Conservation (phyloP, 1,284 basidiomycete species). For the Pseudozyma thailandica region DNA sequence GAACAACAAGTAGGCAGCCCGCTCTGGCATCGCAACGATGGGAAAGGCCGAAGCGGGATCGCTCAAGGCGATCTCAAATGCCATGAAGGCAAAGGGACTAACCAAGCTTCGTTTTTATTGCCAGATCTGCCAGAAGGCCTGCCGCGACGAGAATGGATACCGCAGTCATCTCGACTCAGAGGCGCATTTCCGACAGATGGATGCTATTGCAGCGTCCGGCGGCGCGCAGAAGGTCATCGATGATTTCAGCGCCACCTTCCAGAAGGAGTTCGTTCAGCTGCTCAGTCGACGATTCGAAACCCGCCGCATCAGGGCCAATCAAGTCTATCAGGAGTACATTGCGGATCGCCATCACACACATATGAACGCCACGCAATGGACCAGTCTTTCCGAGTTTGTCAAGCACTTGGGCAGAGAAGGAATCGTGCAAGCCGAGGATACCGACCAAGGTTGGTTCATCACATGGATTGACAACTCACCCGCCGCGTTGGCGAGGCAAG, state of each 20-base stretch:
- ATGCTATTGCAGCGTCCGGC: constrained; percentile 74
- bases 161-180: constrained; percentile 80
- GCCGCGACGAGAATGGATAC: constrained; percentile 66
- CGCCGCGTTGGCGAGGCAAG: constrained; percentile 88
- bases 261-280: constrained; percentile 88
- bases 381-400: constrained; percentile 91
- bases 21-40: constrained; percentile 11
- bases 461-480: constrained; percentile 97
- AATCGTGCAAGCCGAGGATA: constrained; percentile 92
- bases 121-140: constrained; percentile 66
- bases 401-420: constrained; percentile 90
- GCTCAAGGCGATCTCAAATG: constrained; percentile 65
- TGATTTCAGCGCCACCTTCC: constrained; percentile 88
- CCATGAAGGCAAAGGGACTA: constrained; percentile 66
- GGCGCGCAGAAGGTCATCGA: constrained; percentile 86
- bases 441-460: constrained; percentile 96
- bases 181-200: constrained; percentile 92
- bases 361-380: constrained; percentile 99
- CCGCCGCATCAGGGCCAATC: constrained; percentile 75
- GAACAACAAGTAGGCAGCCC: neutral
- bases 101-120: constrained; percentile 68
- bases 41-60: constrained; percentile 41
- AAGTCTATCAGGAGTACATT: constrained; percentile 98
- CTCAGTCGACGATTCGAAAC: constrained; percentile 75
- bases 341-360: constrained; percentile 93